Base-by-base conservation (phyloP, 1,284 basidiomycete genomes). In the Irpex rosettiformis region DNA sequence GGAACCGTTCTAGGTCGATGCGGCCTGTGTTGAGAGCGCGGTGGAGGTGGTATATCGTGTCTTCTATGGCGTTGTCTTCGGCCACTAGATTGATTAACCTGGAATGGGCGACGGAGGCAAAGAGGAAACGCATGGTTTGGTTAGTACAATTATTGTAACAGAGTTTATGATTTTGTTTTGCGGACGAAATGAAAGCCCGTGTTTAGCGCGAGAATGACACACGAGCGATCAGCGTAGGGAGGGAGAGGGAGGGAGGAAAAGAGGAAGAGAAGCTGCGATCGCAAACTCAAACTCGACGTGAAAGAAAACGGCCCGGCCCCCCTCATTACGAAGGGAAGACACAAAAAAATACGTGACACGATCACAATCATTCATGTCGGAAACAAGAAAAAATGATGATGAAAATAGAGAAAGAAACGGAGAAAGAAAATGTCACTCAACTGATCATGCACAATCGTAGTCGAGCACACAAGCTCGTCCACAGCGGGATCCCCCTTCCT, bases 41-140 rank as follows among this genome's bases (percentile, higher is more conserved):
- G 58, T 96, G 94, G 55, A 99, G 83, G 71, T 99, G 96, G 75
- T 98, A 99, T 61, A 98, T 90, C 25, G 96, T 96, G 73, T 99
- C 97, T 73, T 98, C 95, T 67, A 99, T 94, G 0, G 96, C 95
- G 66, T 96, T 95, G 73, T 99, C 97, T 72, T 99, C 97, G n/a
- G 97, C 95, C 5, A 98, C 89, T 22, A 99, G 80, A 70, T 97
- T 93, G 64, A 98, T 86, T 24, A 99, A 78, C 73, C 96, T 98
- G 69, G 8, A 27, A 24, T 56, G 48, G 13, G 18, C 21, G 25
- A 52, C 21, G 55, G 51, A 55, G 16, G 58, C 27, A 55, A 45
- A 54, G 56, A 56, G 57, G 24, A 54, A 16, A 37, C n/a, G n/a
- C n/a, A n/a, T n/a, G n/a, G 16, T 37, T 37, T 37, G 40, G 27